Base-by-base conservation (phyloP, 2,329 filamentous ascomycete genomes). In the Aspergillus sp. region DNA sequence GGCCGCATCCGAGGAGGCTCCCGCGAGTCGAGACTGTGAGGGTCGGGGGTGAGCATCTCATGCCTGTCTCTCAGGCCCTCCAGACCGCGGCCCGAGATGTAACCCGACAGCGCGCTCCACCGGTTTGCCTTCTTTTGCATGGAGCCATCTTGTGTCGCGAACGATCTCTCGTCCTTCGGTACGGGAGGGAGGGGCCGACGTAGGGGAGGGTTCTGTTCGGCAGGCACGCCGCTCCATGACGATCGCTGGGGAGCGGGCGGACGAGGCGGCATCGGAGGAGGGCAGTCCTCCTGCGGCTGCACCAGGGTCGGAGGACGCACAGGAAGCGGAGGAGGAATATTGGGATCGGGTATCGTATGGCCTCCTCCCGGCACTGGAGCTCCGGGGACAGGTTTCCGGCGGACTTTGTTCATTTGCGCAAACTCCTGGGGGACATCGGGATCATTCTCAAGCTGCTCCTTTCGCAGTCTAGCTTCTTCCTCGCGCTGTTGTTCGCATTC, bases 401-500 rank as follows among this genome's bases (percentile, higher is more conserved):
- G 66, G 16, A 73, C 66, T 45, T 70, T 62, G 48, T 73, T 74
- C 63, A 74, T 53, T 19, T 63, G 64, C 14, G 60, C 62, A 19
- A 72, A 60, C 14, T 69, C 65, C 36, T 56, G 62, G 33, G 64
- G 58, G 8, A 58, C 43, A 22, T 55, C 53, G 3, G 55, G 55
- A 6, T 58, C 60, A 11, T 42, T 22, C n/a, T 32, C 35, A 10
- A 60, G 47, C 2, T 43, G 55, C 46, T 70, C 65, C 38, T 54
- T 64, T 14, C 59, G 64, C 35, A 62, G 48, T 35, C 60, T 60
- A 9, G 55, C 59, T 36, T 64, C 57, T 49, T 66, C 57, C 54
- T 68, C 63, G 33, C 64, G 67, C 51, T 74, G 67, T 44, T 68
- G 60, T 54, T 75, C 71, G 45, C 70, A 63, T 57, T 72, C 65